These are phyloP conservation scores for Apiospora phragmitis DNA, from an alignment of 2,329 filamentous ascomycete species.

Conservation along the genomic window DNA sequence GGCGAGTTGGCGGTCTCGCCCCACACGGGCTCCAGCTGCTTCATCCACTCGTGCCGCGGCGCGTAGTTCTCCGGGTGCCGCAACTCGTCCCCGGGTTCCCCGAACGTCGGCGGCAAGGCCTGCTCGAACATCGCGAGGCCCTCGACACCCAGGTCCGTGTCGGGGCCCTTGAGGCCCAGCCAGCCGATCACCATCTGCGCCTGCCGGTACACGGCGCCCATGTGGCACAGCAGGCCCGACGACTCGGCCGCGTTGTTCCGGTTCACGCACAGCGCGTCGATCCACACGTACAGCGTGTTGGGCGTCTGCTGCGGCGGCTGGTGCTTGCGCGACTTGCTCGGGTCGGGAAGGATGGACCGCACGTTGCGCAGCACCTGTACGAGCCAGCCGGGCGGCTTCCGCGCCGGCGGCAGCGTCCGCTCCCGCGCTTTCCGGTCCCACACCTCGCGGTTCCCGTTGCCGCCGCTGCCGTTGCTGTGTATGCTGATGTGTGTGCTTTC, in stretches of 20 bases:
- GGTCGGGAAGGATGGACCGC: constrained; percentile 11
- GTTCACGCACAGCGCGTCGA: constrained; percentile 18
- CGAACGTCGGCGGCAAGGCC: constrained; percentile 33
- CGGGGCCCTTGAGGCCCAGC: constrained; percentile 30
- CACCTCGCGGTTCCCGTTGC: background rate
- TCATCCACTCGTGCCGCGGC: constrained; percentile 31
- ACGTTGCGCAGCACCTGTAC: constrained; percentile 14
- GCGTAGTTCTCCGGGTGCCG: constrained; percentile 36
- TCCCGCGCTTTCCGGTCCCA: background rate
- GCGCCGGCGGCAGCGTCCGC: background rate
- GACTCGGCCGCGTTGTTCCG: constrained; percentile 13
- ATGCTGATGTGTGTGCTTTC: background rate
- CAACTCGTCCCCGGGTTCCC: constrained; percentile 35
- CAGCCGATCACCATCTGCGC: constrained; percentile 33
- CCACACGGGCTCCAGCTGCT: constrained; percentile 22
- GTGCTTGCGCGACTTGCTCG: background rate
- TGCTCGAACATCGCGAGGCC: constrained; percentile 29
- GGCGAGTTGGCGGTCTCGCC: constrained; percentile 20
- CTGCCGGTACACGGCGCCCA: constrained; percentile 12
- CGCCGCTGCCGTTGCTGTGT: background rate
- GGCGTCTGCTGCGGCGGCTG: background rate
- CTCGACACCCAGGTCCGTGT: constrained; percentile 28
- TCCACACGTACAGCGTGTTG: constrained; percentile 14
- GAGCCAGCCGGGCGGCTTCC: constrained; percentile 15
- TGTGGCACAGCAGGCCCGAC: constrained; percentile 1